Conservation (phyloP, 495 filamentous ascomycete genomes). For the Pyronema domesticum region DNA sequence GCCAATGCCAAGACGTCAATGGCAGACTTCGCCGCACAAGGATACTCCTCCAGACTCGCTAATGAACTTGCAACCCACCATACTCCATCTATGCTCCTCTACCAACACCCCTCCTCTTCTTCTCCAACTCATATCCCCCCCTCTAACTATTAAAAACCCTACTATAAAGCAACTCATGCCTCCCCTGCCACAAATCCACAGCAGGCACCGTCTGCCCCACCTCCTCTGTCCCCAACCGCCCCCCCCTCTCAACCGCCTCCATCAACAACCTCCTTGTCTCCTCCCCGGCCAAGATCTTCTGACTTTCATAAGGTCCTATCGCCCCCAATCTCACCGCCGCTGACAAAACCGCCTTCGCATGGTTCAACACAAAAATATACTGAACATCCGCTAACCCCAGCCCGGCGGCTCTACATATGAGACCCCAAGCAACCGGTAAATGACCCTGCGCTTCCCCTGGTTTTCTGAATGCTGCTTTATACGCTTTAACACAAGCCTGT, state of each 20-base stretch:
- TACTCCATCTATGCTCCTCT: too few relatives aligned
- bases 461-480: background rate
- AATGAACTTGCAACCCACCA: too few relatives aligned
- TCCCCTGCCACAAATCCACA: constrained; percentile 84
- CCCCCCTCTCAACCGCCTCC: constrained; percentile 42
- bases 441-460: background rate
- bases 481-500: background rate
- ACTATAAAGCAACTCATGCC: constrained; percentile 89
- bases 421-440: constrained; percentile 35
- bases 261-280: constrained; percentile 44
- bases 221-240: constrained; percentile 41
- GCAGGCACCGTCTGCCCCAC: constrained; percentile 76
- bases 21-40: too few relatives aligned
- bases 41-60: too few relatives aligned
- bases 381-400: constrained; percentile 47
- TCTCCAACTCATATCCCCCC: background rate
- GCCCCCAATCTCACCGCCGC: constrained; percentile 77
- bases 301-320: constrained; percentile 84
- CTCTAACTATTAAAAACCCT: constrained; percentile 64
- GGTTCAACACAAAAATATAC: constrained; percentile 73
- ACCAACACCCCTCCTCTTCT: too few relatives aligned
- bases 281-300: constrained; percentile 56
- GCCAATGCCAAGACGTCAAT: too few relatives aligned
- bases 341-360: constrained; percentile 73
- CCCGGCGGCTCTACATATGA: constrained; percentile 27